Base-by-base conservation (phyloP, 805 yeast genomes). In the Torulaspora franciscae region DNA sequence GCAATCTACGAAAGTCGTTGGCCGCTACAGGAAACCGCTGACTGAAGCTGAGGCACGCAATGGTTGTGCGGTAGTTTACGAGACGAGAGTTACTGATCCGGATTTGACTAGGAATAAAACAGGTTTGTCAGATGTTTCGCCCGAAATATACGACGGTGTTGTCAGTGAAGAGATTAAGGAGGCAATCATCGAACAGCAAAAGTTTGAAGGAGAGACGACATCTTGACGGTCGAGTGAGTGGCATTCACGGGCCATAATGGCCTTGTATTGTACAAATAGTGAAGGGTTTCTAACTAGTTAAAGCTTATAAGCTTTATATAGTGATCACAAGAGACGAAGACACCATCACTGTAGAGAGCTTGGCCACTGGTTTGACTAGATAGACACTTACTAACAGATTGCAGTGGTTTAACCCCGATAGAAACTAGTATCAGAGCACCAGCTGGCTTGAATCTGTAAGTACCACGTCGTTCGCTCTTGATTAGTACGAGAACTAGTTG, bases 151-250 rank as follows among this genome's bases (percentile, higher is more conserved):
- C 49, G 80, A 74, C 8, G 84, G 70, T 24, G 55, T 75, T 17
- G 79, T 79, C 8, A 79, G 74, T 50, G 83, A 77, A 28, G 81
- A 79, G 6, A 70, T 77, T 1, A 74, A 70, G 55, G 55, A 64
- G 23, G 93, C 88, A 1, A 82, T 87, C 43, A 54, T 75, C 40
- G 73, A 72, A 35, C 95, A 85, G 61, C 81, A 79, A 54, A 59
- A 61, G 26, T 70, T 69, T 41, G 88, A 81, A 64, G 58, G 40
- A 37, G 32, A n/a, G 10, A 7, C 11, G 7, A 13, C 22, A 25
- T 13, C 17, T 9, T 15, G 10, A 15, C 9, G 15, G 9, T 19
- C 8, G 19, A 10, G 15, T 6, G 10, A 15, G 10, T 5, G 17
- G 10, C 19, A 15, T 30, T 7, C 10, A 15, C 2, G 19, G 9